Percentiles rank a stretch among this genome's conserved stretches.
Evolutionary conservation across 1,139 yeast species (phyloP).

Genomic region (Sugiyamaella grinbergsii): DNA sequence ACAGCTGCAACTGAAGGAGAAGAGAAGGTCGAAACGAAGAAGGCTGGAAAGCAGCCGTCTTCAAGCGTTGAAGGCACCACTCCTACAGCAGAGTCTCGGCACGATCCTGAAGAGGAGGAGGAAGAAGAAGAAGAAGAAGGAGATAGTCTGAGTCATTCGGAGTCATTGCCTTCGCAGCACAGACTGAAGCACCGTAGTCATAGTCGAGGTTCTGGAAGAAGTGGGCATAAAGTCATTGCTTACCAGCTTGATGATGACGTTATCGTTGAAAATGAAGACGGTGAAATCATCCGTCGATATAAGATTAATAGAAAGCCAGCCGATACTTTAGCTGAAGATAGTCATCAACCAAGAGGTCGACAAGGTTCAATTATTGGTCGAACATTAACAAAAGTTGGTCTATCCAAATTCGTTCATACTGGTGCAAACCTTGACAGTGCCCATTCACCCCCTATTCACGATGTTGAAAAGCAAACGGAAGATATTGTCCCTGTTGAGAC

Average conservation of each 20-base stretch:
- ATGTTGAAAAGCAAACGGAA: conserved; percentile 34
- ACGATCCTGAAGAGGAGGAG: neutral
- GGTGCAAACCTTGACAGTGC: conserved; percentile 8
- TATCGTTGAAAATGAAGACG: conserved; percentile 86
- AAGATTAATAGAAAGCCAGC: conserved; percentile 59
- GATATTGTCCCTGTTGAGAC: conserved; percentile 32
- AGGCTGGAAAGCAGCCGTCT: neutral
- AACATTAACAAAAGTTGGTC: conserved; percentile 37
- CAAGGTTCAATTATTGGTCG: conserved; percentile 25
- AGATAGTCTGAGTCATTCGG: conserved; percentile 1
- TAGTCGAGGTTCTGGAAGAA: conserved; percentile 12
- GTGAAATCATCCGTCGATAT: conserved; percentile 85
- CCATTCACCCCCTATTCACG: conserved; percentile 20
- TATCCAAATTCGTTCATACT: conserved; percentile 20
- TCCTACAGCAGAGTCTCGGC: neutral
- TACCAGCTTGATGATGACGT: conserved; percentile 70
- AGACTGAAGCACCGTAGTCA: conserved; percentile 2
- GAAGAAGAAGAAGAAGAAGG: conserved; percentile 5
- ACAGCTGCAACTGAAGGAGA: conserved; percentile 1
- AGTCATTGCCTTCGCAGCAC: neutral
- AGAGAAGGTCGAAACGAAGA: neutral
- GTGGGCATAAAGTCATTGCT: conserved; percentile 49
- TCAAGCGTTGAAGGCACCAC: neutral
- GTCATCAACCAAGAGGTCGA: conserved; percentile 4
- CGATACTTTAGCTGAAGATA: conserved; percentile 21